phyloP scores from a whole-genome alignment of 352 stramenopile species.

The Phytophthora sp. region DNA sequence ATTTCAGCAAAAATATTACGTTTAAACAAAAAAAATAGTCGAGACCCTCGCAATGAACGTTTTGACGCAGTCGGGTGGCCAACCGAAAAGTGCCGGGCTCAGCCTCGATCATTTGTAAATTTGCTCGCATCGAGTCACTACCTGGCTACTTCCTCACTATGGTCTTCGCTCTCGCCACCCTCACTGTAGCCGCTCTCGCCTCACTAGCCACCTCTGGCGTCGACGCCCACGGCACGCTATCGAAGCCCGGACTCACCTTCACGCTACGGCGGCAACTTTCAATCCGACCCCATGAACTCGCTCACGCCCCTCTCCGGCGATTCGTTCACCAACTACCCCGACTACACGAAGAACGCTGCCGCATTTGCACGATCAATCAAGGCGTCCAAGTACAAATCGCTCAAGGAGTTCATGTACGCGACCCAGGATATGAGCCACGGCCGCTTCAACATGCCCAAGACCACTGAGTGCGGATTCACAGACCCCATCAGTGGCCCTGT shows the following conservation, averaged over 20 bases:
- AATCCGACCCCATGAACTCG: constrained; percentile 6
- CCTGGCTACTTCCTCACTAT: not conserved
- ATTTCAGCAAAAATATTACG: no score
- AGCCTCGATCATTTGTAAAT: constrained; percentile 17
- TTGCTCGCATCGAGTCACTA: not conserved
- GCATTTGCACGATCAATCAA: constrained; percentile 13
- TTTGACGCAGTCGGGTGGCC: no score
- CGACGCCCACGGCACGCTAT: constrained; percentile 13
- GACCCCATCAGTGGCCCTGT: constrained; percentile 23
- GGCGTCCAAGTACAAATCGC: constrained; percentile 10
- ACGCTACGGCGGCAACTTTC: constrained; percentile 20
- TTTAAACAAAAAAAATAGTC: no score
- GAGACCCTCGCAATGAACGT: no score
- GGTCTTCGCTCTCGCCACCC: not conserved
- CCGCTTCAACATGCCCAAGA: constrained; percentile 24
- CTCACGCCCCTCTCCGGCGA: constrained; percentile 12
- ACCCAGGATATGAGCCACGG: constrained; percentile 23
- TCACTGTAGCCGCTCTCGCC: not conserved
- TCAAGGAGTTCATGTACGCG: constrained; percentile 16
- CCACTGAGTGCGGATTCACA: constrained; percentile 33
- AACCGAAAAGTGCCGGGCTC: no score
- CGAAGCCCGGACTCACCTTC: constrained; percentile 14
- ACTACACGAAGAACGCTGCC: constrained; percentile 8
- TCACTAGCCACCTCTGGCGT: constrained; percentile 2
- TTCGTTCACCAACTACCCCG: constrained; percentile 23